Conservation (phyloP, 176 grass and related monocot species). For the Olyra latifolia region DNA sequence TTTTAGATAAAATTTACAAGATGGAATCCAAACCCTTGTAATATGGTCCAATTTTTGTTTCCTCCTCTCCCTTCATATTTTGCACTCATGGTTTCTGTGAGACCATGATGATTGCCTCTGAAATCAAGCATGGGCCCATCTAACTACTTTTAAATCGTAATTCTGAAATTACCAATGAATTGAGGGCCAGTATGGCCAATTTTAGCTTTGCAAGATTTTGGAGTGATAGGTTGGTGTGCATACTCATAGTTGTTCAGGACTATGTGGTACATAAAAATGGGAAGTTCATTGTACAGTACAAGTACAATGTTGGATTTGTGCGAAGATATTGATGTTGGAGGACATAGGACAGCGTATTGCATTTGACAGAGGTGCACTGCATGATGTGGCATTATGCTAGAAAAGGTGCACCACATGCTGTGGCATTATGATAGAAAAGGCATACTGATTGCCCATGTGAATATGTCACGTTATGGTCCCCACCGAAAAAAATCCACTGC, state of each 20-base stretch:
- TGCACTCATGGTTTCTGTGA: neutral
- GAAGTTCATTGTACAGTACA: conserved; percentile 2
- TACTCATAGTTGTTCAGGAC: neutral
- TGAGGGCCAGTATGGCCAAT: neutral
- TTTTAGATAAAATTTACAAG: neutral
- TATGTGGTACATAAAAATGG: neutral
- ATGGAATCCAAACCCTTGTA: neutral
- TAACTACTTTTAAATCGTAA: neutral
- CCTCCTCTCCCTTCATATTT: neutral
- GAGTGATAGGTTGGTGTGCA: neutral
- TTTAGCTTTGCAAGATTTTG: neutral
- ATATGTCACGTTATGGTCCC: neutral
- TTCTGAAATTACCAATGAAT: neutral
- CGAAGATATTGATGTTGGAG: conserved; percentile 15
- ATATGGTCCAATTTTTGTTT: neutral
- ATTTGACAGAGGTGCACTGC: neutral
- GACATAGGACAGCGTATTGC: neutral
- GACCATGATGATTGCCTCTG: neutral
- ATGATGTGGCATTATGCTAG: neutral
- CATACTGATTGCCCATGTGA: conserved; percentile 24
- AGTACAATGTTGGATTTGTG: conserved; percentile 9
- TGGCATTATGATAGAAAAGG: neutral
- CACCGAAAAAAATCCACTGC: neutral
- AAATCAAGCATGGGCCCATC: neutral
- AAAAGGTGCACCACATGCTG: neutral